Base-by-base conservation (phyloP, 148 eudicot species). In the Suaeda aralocaspica region DNA sequence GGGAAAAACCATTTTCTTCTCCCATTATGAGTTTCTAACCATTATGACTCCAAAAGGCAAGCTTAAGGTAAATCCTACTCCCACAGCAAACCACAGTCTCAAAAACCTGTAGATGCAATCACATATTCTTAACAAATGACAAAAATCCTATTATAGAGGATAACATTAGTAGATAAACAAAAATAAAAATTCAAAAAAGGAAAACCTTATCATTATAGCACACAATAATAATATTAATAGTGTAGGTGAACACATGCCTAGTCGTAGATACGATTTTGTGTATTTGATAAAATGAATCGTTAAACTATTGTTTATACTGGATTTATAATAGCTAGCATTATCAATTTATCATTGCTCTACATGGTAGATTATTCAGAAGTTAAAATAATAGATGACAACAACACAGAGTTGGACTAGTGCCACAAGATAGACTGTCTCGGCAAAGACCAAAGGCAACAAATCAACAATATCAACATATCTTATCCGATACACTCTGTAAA, bases 71-170 rank as follows among this genome's bases (percentile, higher is more conserved):
- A 92, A 88, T 59, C 96, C 96, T 77, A 80, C 67, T 46, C 98
- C 98, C 61, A 86, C 74, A 5, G 88, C 74, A 77, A 92, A 92
- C 98, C 98, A 92, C 34, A 65, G 75, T 75, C 79, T 82, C 84
- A 86, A 78, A 73, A 49, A 88, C 85, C 98, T 88, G 82, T 46
- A 72, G 15, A 66, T 58, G 26, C 60, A 63, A 69, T 55, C 33
- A 74, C 13, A n/a, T n/a, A n/a, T n/a, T n/a, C n/a, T n/a, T n/a
- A n/a, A n/a, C n/a, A 26, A 52, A 24, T 59, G 45, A 29, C 46
- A 71, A 33, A 60, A 14, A 26, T 46, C 56, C 48, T 28, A 29
- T 5, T 64, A n/a, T 8, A 16, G 19, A 39, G 34, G 5, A 72
- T 10, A 21, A 21, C 0, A 8, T 25, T 8, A 12, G 25, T 6